Percentiles rank a stretch among this genome's conserved stretches.
phyloP scores from a whole-genome alignment of 805 yeast species.

The Ogataea trehaloabstinens region DNA sequence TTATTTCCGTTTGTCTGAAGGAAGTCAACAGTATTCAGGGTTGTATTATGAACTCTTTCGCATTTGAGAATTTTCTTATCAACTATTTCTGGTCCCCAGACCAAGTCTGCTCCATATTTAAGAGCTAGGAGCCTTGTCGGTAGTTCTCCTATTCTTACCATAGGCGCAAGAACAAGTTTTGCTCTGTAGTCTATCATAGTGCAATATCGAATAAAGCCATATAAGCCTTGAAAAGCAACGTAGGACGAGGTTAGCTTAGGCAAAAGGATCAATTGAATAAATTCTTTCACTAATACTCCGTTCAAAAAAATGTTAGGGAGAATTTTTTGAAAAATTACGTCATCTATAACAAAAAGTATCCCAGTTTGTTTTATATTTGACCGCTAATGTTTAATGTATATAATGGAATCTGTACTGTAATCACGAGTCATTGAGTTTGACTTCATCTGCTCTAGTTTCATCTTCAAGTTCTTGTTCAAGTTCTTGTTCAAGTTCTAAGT shows the following conservation, averaged over 20 bases:
- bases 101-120: conserved; percentile 86
- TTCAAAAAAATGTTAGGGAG: too few species aligned
- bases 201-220: background rate
- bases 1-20: conserved; percentile 39
- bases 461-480: conserved; percentile 37
- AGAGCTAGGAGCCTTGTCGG: conserved; percentile 83
- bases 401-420: too few species aligned
- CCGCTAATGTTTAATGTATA: too few species aligned
- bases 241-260: too few species aligned
- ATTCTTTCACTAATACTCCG: too few species aligned
- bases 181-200: conserved; percentile 71
- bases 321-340: background rate
- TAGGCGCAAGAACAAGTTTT: conserved; percentile 86
- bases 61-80: conserved; percentile 81
- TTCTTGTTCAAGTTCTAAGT: conserved; percentile 49
- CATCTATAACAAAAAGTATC: background rate
- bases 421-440: background rate
- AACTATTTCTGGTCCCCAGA: conserved; percentile 94
- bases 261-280: background rate
- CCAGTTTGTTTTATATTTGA: too few species aligned
- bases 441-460: conserved; percentile 30
- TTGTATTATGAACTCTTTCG: conserved; percentile 56
- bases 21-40: conserved; percentile 61
- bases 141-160: conserved; percentile 95
- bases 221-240: too few species aligned